Percentiles rank a stretch among this genome's conserved stretches.
phyloP scores from a whole-genome alignment of 2,329 filamentous ascomycete species.

The Fusarium azukiicola region DNA sequence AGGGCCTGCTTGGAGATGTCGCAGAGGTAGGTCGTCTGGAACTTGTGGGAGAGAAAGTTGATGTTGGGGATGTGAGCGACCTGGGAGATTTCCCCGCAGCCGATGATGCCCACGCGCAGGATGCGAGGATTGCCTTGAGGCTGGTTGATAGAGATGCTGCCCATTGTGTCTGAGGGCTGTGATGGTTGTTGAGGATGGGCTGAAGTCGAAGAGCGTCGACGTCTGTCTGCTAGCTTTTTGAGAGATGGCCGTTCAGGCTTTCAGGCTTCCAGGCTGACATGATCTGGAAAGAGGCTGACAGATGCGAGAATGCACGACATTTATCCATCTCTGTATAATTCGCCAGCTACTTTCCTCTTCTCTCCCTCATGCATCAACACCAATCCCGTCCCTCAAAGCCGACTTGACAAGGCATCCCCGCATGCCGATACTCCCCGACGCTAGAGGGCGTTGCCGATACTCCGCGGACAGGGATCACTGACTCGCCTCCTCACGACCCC shows the following conservation, averaged over 20 bases:
- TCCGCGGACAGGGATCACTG: constrained; percentile 3
- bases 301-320: constrained; percentile 5
- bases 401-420: not conserved
- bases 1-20: constrained; percentile 67
- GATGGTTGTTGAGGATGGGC: not conserved
- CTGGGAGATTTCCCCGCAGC: constrained; percentile 73
- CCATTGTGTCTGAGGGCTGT: not conserved
- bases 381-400: not conserved
- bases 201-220: not conserved
- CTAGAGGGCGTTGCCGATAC: not conserved
- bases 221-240: not conserved
- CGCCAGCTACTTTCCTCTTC: not conserved
- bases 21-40: constrained; percentile 71
- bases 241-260: not conserved
- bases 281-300: not conserved
- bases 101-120: constrained; percentile 62
- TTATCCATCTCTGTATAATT: constrained; percentile 9
- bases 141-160: not conserved
- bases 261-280: not conserved
- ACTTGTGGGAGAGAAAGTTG: constrained; percentile 67
- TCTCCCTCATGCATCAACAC: not conserved
- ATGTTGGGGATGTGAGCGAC: constrained; percentile 75
- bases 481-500: not conserved
- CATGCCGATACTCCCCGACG: constrained; percentile 16
- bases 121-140: not conserved